Base-by-base conservation (phyloP, 805 yeast genomes). In the Spathaspora arborariae region DNA sequence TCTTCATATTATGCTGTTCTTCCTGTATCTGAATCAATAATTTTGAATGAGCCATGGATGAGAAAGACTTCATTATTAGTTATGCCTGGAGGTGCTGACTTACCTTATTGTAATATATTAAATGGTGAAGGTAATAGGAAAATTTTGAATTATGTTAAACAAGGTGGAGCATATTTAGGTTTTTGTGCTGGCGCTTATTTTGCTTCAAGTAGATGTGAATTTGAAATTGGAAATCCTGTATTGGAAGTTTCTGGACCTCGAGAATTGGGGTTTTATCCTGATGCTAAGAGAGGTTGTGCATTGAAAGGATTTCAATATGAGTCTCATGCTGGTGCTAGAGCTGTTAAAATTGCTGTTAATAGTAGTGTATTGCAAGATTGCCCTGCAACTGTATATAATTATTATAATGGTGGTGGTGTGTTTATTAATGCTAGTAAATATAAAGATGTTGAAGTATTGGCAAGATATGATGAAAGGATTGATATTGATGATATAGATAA, bases 151-250 rank as follows among this genome's bases (percentile, higher is more conserved):
- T 89, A 75, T 54, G 89, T 89, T 1, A 71, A 81, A 24, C 71
- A 73, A 45, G 99, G 98, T 24, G 99, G 99, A 1, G 70, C 73
- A 42, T 89, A 71, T 57, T 63, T 92, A 18, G 99, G 99, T 0
- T 80, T 94, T 52, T 94, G 99, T 67, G 94, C 99, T 8, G 99
- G 99, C 38, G 98, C 87, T 0, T 94, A 94, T 65, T 94, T 80
- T 59, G 92, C 84, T 1, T 76, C 91, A 10, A 64, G 76, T 0
- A 65, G 84, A 36, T 83, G 87, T 53, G 97, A 92, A 59, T 94
- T 94, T 62, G 96, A 88, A 55, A 83, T 78, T 24, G 95, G 94
- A 2, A 70, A 80, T 54, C 77, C 80, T 0, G 49, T 48, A 1
- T 70, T 88, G 76, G 97, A 88, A 59, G 96, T 94, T 2, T 74